Percentiles rank a stretch among this genome's conserved stretches.
These are phyloP conservation scores for Emmonsia crescens DNA, from an alignment of 2,329 filamentous ascomycete species.

Conservation along the genomic window DNA sequence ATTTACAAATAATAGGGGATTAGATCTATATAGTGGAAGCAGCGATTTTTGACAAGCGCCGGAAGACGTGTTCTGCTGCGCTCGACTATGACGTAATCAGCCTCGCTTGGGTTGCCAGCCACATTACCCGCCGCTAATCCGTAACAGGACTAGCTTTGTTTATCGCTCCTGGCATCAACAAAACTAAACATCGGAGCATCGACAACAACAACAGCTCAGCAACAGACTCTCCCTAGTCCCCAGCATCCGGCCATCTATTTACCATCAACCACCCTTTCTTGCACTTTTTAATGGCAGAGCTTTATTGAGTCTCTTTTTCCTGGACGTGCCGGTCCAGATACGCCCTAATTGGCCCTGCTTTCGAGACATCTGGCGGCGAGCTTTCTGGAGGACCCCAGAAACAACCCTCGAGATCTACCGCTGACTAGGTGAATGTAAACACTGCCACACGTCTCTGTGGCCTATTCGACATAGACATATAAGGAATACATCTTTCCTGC, in stretches of 20 bases:
- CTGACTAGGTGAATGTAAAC: conserved; percentile 3
- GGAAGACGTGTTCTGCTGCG: conserved; percentile 7
- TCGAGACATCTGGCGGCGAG: conserved; percentile 4
- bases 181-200: conserved; percentile 1
- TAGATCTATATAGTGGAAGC: neutral
- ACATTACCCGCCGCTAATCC: conserved; percentile 10
- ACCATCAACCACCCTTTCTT: neutral
- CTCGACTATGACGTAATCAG: conserved; percentile 9
- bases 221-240: neutral
- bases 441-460: conserved; percentile 4
- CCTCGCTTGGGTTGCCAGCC: conserved; percentile 9
- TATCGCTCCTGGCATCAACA: conserved; percentile 7
- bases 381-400: neutral
- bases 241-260: neutral
- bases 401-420: neutral
- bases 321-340: conserved; percentile 1
- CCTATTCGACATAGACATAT: neutral
- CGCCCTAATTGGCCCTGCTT: conserved; percentile 6
- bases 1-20: no score
- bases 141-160: conserved; percentile 15
- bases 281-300: conserved; percentile 1
- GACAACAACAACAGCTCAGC: conserved; percentile 5
- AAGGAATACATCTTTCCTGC: neutral
- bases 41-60: neutral
- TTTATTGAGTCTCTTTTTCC: neutral